Evolutionary conservation across 495 filamentous ascomycete genomes (phyloP), one percentile per base, ranked within the genome.

Genomic region (Aspergillus panamensis): DNA sequence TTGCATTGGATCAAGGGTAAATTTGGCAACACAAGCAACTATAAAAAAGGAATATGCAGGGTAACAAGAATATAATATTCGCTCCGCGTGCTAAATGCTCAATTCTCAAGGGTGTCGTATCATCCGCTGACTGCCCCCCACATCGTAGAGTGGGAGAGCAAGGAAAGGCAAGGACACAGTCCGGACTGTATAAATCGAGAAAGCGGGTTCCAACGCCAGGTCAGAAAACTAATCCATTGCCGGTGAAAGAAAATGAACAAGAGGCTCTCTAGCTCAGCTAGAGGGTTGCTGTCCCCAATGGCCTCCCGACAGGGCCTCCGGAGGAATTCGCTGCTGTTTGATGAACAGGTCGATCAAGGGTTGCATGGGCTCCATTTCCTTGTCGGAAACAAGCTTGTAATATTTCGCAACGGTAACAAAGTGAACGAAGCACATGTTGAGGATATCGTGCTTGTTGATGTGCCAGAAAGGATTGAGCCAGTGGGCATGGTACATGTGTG

Each of bases 351-450:
- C 91, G 59, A 96, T 88, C 65, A 96, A 69, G 10, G 89, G 87
- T 77, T 92, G 90, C 92, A 96, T 95, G 13, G 92, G 92, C 81
- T 96, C 90, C 68, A 92, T 79, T 68, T 95, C 92, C 68, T 87
- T 85, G 35, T 91, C 87, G 53, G 84, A 83, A 51, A 96, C 80
- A 70, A 96, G 84, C 60, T 86, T 84, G 66, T 91, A 87, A 25
- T 91, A 86, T 59, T 90, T 91, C 52, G 88, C 91, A 6, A 95
- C 92, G 29, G 91, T 87, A 60, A 95, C 80, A 63, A 96, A 97
- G 75, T 96, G 91, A 55, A 91, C 89, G 71, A 96, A 97, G 74
- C 90, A 94, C 70, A 91, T 95, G 80, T 97, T 97, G 51, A 97
- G 81, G 63, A 91, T 86, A 75, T 91, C 89, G 65, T 90, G 85